phyloP scores from a whole-genome alignment of 441 rosid species.

The Aleurites moluccanus region DNA sequence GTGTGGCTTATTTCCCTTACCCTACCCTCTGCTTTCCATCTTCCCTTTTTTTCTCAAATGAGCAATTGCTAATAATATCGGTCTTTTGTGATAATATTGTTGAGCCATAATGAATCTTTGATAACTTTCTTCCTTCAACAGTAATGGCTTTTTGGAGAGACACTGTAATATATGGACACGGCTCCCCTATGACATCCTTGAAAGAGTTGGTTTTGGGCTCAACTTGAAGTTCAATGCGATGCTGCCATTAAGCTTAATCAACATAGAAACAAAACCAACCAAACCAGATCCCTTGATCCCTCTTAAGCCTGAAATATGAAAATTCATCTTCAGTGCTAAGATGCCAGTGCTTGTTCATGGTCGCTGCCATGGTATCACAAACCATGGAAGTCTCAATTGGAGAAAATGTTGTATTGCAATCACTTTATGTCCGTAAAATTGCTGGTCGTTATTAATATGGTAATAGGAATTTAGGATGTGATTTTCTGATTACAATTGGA shows the following conservation, averaged over 20 bases:
- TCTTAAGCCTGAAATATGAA: not conserved
- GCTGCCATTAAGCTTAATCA: constrained; percentile 1
- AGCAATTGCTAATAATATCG: not conserved
- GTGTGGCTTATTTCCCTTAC: not conserved
- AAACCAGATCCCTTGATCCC: not conserved
- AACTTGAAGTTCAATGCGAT: constrained; percentile 16
- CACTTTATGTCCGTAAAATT: not conserved
- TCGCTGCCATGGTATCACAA: not conserved
- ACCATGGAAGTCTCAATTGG: not conserved
- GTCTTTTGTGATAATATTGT: not conserved
- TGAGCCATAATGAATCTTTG: not conserved
- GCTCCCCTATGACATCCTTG: constrained; percentile 61
- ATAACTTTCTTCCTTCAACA: constrained; percentile 28
- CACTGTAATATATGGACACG: constrained; percentile 53
- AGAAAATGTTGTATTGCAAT: not conserved
- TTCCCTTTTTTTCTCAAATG: not conserved
- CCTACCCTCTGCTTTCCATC: not conserved
- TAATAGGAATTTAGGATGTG: not conserved
- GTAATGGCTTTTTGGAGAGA: constrained; percentile 80
- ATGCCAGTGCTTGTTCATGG: not conserved
- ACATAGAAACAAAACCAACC: not conserved
- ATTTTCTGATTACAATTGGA: not conserved
- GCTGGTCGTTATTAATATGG: not conserved
- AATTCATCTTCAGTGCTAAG: not conserved
- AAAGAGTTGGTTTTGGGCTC: constrained; percentile 61